Conservation (phyloP, 140 eudicot genomes). For the Ambrosia hybrid region DNA sequence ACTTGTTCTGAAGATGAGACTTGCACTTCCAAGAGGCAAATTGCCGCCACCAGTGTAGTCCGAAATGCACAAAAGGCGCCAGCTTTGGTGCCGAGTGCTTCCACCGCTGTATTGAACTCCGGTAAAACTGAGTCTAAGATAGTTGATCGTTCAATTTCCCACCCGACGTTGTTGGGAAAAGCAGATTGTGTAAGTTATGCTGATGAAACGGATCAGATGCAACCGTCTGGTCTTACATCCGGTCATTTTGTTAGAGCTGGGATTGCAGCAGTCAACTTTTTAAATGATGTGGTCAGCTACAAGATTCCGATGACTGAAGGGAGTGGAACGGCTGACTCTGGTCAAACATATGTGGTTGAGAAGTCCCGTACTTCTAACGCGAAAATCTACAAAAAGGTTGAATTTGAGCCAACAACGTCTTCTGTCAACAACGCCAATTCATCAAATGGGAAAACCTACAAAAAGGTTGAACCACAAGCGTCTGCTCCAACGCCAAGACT, state of each 20-base stretch:
- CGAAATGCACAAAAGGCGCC: conserved; percentile 48
- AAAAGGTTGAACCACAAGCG: conserved; percentile 46
- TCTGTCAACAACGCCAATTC: conserved; percentile 34
- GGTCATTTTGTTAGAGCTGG: conserved; percentile 87
- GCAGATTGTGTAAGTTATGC: conserved; percentile 56
- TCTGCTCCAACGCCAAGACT: conserved; percentile 34
- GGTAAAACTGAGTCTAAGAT: conserved; percentile 37
- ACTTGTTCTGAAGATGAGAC: conserved; percentile 85
- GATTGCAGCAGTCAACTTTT: conserved; percentile 77
- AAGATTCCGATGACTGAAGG: conserved; percentile 71
- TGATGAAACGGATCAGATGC: conserved; percentile 38
- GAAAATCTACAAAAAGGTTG: conserved; percentile 49
- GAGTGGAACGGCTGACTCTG: conserved; percentile 43
- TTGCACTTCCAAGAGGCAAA: conserved; percentile 67
- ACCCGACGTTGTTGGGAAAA: conserved; percentile 31
- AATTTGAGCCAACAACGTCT: conserved; percentile 37
- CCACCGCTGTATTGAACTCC: conserved; percentile 31
- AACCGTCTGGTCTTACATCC: conserved; percentile 54
- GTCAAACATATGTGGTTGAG: conserved; percentile 54
- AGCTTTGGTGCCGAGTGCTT: conserved; percentile 41
- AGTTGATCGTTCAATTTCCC: conserved; percentile 35
- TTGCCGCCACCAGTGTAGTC: conserved; percentile 31
- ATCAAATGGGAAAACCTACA: conserved; percentile 38
- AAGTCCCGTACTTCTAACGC: conserved; percentile 42
- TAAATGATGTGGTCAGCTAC: conserved; percentile 72